Conservation (phyloP, 2,329 filamentous ascomycete species). For the Neocatenulostroma microsporum region DNA sequence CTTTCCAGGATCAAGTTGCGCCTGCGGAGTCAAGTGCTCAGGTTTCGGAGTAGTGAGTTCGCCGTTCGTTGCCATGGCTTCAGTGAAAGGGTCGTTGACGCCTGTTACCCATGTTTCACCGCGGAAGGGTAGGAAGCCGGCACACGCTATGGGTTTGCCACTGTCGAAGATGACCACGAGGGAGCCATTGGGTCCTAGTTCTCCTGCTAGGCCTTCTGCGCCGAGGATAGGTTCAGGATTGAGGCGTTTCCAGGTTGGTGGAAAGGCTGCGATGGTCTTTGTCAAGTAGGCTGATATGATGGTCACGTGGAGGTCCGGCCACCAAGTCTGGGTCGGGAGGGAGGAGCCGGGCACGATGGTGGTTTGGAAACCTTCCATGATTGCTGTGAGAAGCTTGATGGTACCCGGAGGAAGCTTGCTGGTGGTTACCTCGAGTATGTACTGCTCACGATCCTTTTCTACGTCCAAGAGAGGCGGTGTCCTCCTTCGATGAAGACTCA, state of each 20-base stretch:
- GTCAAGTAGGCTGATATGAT: slow-evolving; percentile 15
- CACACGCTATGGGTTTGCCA: slow-evolving; percentile 16
- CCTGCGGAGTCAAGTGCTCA: slow-evolving; percentile 3
- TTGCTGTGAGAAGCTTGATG: no score
- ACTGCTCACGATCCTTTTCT: no score
- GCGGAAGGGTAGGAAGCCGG: slow-evolving; percentile 16
- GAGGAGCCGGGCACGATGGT: slow-evolving; percentile 9
- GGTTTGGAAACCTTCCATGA: no score
- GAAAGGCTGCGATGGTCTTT: slow-evolving; percentile 17
- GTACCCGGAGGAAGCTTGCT: no score
- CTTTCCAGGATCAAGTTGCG: neutral
- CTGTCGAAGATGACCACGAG: slow-evolving; percentile 13
- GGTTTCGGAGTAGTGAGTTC: neutral
- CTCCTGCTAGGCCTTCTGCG: slow-evolving; percentile 13
- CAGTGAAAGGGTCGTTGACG: slow-evolving; percentile 4
- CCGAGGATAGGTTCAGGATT: slow-evolving; percentile 9
- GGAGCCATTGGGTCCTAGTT: slow-evolving; percentile 15
- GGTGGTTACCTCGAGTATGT: no score
- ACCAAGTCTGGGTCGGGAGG: slow-evolving; percentile 15
- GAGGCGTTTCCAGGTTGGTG: slow-evolving; percentile 19
- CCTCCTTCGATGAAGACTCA: no score
- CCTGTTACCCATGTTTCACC: slow-evolving; percentile 17
- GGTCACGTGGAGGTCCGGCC: slow-evolving; percentile 15
- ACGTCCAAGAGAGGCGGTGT: no score
- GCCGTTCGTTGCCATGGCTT: neutral